These are phyloP conservation scores for Pythium angustatum DNA, from an alignment of 352 stramenopile genomes.

Conservation along the genomic window DNA sequence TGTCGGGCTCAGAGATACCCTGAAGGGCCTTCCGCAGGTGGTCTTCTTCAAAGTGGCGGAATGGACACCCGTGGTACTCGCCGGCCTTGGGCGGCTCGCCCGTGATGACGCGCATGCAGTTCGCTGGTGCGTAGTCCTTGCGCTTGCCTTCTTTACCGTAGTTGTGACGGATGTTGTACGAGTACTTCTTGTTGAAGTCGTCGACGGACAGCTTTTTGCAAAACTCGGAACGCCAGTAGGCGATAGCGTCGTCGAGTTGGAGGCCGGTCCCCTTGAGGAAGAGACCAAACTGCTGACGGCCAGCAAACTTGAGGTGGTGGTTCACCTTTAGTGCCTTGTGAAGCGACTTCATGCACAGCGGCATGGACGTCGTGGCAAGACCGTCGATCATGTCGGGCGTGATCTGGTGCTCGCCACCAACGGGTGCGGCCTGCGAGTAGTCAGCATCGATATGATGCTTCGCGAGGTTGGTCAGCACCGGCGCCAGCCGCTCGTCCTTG, in stretches of 20 bases:
- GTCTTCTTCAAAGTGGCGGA: constrained; percentile 94
- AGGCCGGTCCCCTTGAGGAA: constrained; percentile 99
- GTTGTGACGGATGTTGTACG: constrained; percentile 99
- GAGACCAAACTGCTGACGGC: constrained; percentile 96
- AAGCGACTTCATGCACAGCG: constrained; percentile 97
- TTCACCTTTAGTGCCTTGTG: constrained; percentile 94
- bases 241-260: constrained; percentile 94
- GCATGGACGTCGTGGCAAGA: constrained; percentile 92
- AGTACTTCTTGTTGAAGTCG: constrained; percentile 98
- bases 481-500: constrained; percentile 92
- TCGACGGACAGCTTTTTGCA: constrained; percentile 95
- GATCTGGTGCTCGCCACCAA: constrained; percentile 63
- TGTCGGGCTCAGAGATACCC: constrained; percentile 77
- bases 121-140: constrained; percentile 96
- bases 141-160: constrained; percentile 99
- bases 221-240: constrained; percentile 95
- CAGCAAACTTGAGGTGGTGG: constrained; percentile 97
- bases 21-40: constrained; percentile 91
- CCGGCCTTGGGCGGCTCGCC: constrained; percentile 90
- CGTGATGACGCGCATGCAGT: constrained; percentile 98
- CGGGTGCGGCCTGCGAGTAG: constrained; percentile 56
- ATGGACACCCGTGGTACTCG: constrained; percentile 98
- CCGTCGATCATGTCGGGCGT: constrained; percentile 92
- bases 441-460: constrained; percentile 96
- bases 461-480: constrained; percentile 94